Base-by-base conservation (phyloP, 1,284 basidiomycete species). In the Ceratobasidium sp. region DNA sequence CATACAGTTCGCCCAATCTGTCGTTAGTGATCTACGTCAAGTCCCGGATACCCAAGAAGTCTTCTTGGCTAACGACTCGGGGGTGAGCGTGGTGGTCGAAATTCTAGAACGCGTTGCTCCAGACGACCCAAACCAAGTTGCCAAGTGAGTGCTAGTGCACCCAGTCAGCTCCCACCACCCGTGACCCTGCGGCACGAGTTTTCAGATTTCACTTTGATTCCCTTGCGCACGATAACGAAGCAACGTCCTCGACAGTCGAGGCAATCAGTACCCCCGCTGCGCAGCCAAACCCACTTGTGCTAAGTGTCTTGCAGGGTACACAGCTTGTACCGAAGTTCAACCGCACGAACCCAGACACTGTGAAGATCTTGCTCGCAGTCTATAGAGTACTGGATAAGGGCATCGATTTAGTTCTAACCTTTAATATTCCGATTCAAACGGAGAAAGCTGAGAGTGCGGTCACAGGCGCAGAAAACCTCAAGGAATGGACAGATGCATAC, bases 31-130 rank as follows among this genome's bases (percentile, higher is more conserved):
- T 75, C 76, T 97, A 1, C 93, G 97, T 73, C 94, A 98, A 83
- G 86, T 99, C 12, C 97, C 97, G n/a, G 93, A 99, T 80, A 96
- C 89, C 14, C 97, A 99, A 81, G 97, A 99, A 80, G 96, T 98
- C 53, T 92, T 95, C 79, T 81, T 98, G 46, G 90, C 90, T 61
- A 85, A 87, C 1, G 81, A 88, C 62, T 89, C 88, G 5, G 85
- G 88, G 74, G 83, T 91, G 75, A 94, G 92, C 77, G 85, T 96
- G 74, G 89, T 99, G 72, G 80, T 98, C 28, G 97, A 99, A 79
- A 87, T 98, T 21, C 83, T 99, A 8, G 82, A 94, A 80, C 83
- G 86, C 55, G 91, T 96, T 57, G 87, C 89, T 45, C 82, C 85
- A 43, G 79, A 84, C 39, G 84, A 89, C 59, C 80, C 80, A 26